phyloP scores from a whole-genome alignment of 768 basidiomycete genomes.

The Leccinum aurantiacum region DNA sequence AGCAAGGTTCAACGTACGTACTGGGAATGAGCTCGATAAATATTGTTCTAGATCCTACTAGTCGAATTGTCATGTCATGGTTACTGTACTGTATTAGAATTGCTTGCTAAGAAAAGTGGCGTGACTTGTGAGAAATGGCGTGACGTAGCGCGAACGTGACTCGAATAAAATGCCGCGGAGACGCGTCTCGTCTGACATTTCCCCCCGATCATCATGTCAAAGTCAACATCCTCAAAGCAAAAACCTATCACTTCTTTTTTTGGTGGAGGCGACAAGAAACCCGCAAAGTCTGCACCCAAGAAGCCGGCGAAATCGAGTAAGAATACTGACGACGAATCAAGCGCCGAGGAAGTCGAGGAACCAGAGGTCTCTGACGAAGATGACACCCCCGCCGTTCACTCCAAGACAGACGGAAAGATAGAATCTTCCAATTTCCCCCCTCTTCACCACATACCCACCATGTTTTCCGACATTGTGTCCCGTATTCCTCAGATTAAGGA shows the following conservation, averaged over 20 bases:
- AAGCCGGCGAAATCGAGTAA: slow-evolving; percentile 34
- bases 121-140: slow-evolving; percentile 14
- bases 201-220: slow-evolving; percentile 51
- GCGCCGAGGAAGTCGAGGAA: slow-evolving; percentile 37
- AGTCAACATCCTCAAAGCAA: slow-evolving; percentile 49
- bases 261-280: slow-evolving; percentile 34
- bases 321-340: slow-evolving; percentile 31
- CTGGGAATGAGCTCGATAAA: slow-evolving; percentile 52
- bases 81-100: too few relatives aligned
- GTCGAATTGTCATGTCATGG: slow-evolving; percentile 1
- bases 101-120: slow-evolving; percentile 3
- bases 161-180: slow-evolving; percentile 13
- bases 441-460: slow-evolving; percentile 65
- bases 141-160: slow-evolving; percentile 28
- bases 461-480: slow-evolving; percentile 74
- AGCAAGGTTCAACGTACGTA: slow-evolving; percentile 62
- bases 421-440: slow-evolving; percentile 75
- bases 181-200: slow-evolving; percentile 15
- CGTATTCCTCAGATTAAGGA: slow-evolving; percentile 63
- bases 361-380: slow-evolving; percentile 32
- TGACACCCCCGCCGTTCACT: slow-evolving; percentile 34
- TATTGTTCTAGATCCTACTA: neutral
- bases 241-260: slow-evolving; percentile 59
- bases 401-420: slow-evolving; percentile 37
- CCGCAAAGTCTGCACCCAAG: slow-evolving; percentile 21